These are phyloP conservation scores for Aspergillus viridinutans DNA, from an alignment of 2,329 filamentous ascomycete species.

Conservation along the genomic window DNA sequence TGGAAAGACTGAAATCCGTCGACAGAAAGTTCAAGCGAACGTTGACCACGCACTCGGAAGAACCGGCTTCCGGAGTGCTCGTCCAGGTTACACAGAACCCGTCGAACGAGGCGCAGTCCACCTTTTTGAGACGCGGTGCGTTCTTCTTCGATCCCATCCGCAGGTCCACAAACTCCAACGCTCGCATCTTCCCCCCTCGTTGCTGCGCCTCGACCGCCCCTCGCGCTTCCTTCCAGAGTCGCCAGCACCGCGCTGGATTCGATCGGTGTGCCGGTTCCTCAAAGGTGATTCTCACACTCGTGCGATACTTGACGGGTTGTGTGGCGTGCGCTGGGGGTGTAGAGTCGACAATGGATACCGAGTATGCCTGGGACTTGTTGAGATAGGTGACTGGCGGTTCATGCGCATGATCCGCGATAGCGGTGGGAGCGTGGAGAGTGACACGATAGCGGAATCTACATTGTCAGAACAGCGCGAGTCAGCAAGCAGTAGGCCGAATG, in stretches of 20 bases:
- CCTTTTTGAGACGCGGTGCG: background rate
- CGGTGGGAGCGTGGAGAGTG: slow-evolving; percentile 83
- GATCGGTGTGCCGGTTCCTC: slow-evolving; percentile 85
- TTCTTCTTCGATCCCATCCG: background rate
- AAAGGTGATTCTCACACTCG: slow-evolving; percentile 82
- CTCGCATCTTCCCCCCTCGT: slow-evolving; percentile 48
- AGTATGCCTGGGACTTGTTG: slow-evolving; percentile 94
- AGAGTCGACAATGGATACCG: slow-evolving; percentile 74
- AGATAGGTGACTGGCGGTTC: slow-evolving; percentile 95
- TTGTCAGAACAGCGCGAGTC: background rate
- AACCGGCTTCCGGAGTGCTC: slow-evolving; percentile 32
- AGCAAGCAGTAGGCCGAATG: background rate
- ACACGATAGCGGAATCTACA: slow-evolving; percentile 62
- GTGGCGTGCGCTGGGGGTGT: slow-evolving; percentile 54
- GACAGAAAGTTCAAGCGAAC: slow-evolving; percentile 95
- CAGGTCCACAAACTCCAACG: background rate
- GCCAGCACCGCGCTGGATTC: slow-evolving; percentile 74
- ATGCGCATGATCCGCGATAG: slow-evolving; percentile 78
- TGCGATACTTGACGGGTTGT: slow-evolving; percentile 69
- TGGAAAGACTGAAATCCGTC: slow-evolving; percentile 93
- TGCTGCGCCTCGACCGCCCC: slow-evolving; percentile 87
- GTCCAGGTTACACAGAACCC: slow-evolving; percentile 12
- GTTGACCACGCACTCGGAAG: slow-evolving; percentile 70
- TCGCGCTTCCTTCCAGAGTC: slow-evolving; percentile 84
- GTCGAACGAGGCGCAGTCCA: slow-evolving; percentile 5